Percentiles rank a stretch among this genome's conserved stretches.
phyloP scores from a whole-genome alignment of 495 filamentous ascomycete species.

The Beverwykella pulmonaria region DNA sequence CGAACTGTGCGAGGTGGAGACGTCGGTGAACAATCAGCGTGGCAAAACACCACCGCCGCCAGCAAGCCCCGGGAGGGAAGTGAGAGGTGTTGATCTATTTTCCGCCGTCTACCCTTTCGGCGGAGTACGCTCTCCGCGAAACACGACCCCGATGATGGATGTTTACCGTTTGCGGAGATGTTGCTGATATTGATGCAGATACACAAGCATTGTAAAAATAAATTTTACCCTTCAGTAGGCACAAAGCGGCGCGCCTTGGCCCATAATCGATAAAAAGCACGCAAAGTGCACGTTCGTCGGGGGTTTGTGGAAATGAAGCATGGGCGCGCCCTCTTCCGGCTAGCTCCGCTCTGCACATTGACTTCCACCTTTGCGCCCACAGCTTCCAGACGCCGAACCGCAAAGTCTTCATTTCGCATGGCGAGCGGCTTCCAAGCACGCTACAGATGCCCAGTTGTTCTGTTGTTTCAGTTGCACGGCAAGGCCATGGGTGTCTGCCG shows the following conservation, averaged over 20 bases:
- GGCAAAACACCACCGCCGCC: not conserved
- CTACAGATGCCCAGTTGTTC: not conserved
- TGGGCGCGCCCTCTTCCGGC: not conserved
- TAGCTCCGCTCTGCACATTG: not conserved
- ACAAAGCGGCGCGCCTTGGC: not conserved
- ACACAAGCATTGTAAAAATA: not conserved
- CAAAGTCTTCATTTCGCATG: not conserved
- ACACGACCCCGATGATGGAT: not conserved
- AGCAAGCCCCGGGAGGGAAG: not conserved
- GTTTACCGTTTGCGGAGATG: not conserved
- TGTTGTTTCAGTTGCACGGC: not conserved
- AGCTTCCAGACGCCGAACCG: not conserved
- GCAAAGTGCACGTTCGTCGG: not conserved
- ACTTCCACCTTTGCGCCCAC: too few relatives aligned
- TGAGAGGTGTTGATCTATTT: not conserved
- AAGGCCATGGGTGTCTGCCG: not conserved
- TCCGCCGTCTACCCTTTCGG: not conserved
- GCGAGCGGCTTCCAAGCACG: not conserved
- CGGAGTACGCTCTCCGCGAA: not conserved
- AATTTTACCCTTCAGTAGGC: not conserved
- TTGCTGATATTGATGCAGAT: not conserved
- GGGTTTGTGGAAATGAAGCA: not conserved
- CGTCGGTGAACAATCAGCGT: not conserved
- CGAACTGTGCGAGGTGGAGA: not conserved
- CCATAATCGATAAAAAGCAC: not conserved